Conservation (phyloP, 495 filamentous ascomycete species). For the Penicillium ucsense region DNA sequence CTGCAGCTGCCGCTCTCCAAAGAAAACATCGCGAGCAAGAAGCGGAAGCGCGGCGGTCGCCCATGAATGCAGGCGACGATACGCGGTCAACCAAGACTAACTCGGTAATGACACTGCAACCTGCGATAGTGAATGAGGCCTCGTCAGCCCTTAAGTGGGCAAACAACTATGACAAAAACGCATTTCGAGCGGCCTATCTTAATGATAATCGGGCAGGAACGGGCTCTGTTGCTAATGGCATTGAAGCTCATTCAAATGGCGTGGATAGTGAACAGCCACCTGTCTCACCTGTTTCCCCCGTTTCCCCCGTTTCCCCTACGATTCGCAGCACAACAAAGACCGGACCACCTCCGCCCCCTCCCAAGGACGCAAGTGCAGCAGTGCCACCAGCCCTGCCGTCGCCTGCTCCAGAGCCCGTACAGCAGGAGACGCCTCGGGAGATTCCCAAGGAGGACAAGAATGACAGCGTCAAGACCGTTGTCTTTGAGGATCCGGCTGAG, state of each 20-base stretch:
- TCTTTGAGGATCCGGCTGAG: slow-evolving; percentile 14
- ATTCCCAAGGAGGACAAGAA: slow-evolving; percentile 11
- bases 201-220: slow-evolving; percentile 59
- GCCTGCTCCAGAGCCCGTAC: slow-evolving; percentile 17
- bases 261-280: slow-evolving; percentile 4
- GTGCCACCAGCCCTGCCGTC: slow-evolving; percentile 19
- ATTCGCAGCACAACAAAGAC: slow-evolving; percentile 5
- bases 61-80: neutral
- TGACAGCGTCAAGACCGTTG: slow-evolving; percentile 10
- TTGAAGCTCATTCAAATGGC: slow-evolving; percentile 9
- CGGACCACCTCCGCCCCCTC: slow-evolving; percentile 9
- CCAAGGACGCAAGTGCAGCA: slow-evolving; percentile 14
- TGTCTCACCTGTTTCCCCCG: slow-evolving; percentile 8
- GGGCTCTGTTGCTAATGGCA: slow-evolving; percentile 31
- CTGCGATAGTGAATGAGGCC: slow-evolving; percentile 75
- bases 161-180: slow-evolving; percentile 60
- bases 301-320: too few species aligned
- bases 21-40: slow-evolving; percentile 55
- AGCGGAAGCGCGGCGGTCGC: slow-evolving; percentile 18
- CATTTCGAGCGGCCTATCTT: slow-evolving; percentile 72
- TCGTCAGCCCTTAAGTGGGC: slow-evolving; percentile 96
- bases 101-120: slow-evolving; percentile 84
- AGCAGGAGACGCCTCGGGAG: slow-evolving; percentile 9
- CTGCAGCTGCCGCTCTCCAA: slow-evolving; percentile 74
- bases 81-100: slow-evolving; percentile 64